Percentiles rank a stretch among this genome's conserved stretches.
Evolutionary conservation across 176 grass and related monocot genomes (phyloP).

Genomic region (Rhynchospora pubera): DNA sequence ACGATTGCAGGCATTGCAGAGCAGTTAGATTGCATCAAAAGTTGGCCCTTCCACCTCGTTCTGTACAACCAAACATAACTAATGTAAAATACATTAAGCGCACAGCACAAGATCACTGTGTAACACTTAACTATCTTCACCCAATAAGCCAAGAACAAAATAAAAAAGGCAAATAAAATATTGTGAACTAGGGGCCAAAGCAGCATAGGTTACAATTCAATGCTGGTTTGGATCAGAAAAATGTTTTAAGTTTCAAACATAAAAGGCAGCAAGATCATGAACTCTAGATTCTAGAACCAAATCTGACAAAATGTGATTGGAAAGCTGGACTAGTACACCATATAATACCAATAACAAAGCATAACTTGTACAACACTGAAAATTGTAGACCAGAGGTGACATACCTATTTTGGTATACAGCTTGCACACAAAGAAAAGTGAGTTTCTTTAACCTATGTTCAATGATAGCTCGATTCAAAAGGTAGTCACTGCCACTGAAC

Average conservation of each 20-base stretch:
- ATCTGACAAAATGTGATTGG: neutral
- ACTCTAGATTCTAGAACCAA: neutral
- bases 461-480: slow-evolving; percentile 39
- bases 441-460: slow-evolving; percentile 77
- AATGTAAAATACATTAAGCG: slow-evolving; percentile 9
- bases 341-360: neutral
- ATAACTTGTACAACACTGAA: neutral
- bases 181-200: neutral
- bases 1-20: slow-evolving; percentile 38
- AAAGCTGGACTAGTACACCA: neutral
- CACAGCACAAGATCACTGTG: neutral
- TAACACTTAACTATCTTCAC: neutral
- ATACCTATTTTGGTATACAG: slow-evolving; percentile 68
- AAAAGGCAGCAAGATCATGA: neutral
- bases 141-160: neutral
- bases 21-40: slow-evolving; percentile 47
- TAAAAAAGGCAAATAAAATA: neutral
- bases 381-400: neutral
- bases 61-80: slow-evolving; percentile 38
- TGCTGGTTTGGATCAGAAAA: too few relatives aligned
- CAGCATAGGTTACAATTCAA: neutral
- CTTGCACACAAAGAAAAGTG: slow-evolving; percentile 58
- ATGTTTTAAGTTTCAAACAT: too few relatives aligned
- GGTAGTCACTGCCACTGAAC: slow-evolving; percentile 50
- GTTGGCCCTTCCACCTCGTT: slow-evolving; percentile 45